phyloP scores from a whole-genome alignment of 2,329 filamentous ascomycete species.

The Cytospora piceicola region DNA sequence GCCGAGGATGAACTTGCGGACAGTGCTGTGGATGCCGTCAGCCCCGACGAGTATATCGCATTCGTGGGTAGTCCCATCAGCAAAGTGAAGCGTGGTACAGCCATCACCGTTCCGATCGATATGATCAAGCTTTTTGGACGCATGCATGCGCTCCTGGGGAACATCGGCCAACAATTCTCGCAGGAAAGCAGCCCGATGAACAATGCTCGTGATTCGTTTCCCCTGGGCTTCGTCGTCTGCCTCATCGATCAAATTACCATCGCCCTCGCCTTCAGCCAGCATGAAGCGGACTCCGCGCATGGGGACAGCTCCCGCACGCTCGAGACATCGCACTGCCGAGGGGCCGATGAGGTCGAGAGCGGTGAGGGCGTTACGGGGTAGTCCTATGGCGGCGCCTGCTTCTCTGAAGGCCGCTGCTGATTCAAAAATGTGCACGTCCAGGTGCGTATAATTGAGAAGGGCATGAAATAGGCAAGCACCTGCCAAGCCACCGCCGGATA shows the following conservation, averaged over 20 bases:
- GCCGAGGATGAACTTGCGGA: constrained; percentile 42
- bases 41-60: constrained; percentile 46
- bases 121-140: constrained; percentile 33
- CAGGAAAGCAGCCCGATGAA: constrained; percentile 31
- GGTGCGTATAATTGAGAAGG: neutral
- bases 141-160: constrained; percentile 32
- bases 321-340: constrained; percentile 27
- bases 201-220: constrained; percentile 31
- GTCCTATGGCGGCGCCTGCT: constrained; percentile 10
- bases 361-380: constrained; percentile 8
- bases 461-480: constrained; percentile 29
- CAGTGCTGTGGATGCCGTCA: constrained; percentile 45
- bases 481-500: constrained; percentile 32
- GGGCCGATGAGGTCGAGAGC: constrained; percentile 9
- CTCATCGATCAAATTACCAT: neutral
- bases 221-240: neutral
- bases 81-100: constrained; percentile 31
- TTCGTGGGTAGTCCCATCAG: constrained; percentile 33
- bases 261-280: constrained; percentile 5
- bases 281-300: constrained; percentile 7
- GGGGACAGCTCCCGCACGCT: constrained; percentile 5
- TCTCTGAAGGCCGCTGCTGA: constrained; percentile 3
- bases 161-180: constrained; percentile 31
- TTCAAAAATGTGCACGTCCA: constrained; percentile 21
- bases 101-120: constrained; percentile 17